These are phyloP conservation scores for Mycotypha africana DNA, from an alignment of 371 early-diverging fungal genomes.

Conservation along the genomic window DNA sequence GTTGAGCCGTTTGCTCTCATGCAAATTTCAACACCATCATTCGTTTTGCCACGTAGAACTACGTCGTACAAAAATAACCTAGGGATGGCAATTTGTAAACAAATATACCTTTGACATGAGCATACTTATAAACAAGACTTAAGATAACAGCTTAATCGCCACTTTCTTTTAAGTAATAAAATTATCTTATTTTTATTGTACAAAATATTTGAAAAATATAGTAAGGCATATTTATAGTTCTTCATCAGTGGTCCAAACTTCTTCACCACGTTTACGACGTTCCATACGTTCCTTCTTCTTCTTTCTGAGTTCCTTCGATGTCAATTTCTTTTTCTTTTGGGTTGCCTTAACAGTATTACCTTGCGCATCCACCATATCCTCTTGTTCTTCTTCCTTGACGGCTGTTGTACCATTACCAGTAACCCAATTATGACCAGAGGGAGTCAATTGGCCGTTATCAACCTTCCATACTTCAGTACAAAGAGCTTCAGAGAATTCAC, in stretches of 20 bases:
- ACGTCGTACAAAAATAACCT: constrained; percentile 4
- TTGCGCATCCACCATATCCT: constrained; percentile 39
- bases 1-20: constrained; percentile 9
- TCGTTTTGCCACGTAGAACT: constrained; percentile 13
- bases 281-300: constrained; percentile 52
- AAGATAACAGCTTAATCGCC: too few species aligned
- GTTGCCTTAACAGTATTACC: constrained; percentile 43
- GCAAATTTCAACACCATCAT: too few species aligned
- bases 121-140: too few species aligned
- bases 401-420: constrained; percentile 35
- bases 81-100: too few species aligned
- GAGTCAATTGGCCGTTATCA: constrained; percentile 54
- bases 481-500: constrained; percentile 63
- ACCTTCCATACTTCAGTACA: constrained; percentile 73
- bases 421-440: constrained; percentile 51
- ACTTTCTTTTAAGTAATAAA: too few species aligned
- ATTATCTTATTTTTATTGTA: too few species aligned
- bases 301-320: constrained; percentile 46
- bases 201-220: too few species aligned
- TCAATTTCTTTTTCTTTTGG: constrained; percentile 42
- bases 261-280: constrained; percentile 50
- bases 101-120: too few species aligned
- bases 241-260: constrained; percentile 38
- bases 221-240: too few species aligned
- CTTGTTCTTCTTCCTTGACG: constrained; percentile 32